Evolutionary conservation across 2,329 filamentous ascomycete genomes (phyloP).

Genomic region (Exophiala bonariae): DNA sequence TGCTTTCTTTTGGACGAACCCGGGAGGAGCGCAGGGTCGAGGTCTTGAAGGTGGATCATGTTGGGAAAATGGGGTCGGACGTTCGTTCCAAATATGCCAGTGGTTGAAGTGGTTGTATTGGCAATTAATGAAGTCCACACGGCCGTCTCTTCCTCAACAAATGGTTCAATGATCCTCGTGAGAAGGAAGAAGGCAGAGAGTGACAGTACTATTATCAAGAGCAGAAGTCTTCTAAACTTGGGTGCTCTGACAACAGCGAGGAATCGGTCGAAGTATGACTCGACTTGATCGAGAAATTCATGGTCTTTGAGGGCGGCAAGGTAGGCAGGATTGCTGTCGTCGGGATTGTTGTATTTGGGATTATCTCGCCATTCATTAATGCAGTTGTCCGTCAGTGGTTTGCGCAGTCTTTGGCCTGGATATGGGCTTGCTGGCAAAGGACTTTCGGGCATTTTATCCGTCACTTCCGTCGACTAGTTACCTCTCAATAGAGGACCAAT

Average conservation of each 20-base stretch:
- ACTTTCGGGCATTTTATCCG: background rate
- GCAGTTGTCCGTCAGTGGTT: conserved; percentile 39
- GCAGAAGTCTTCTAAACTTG: conserved; percentile 37
- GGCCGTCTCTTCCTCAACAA: conserved; percentile 18
- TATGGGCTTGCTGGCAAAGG: background rate
- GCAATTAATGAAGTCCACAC: conserved; percentile 34
- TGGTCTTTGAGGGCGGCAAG: conserved; percentile 27
- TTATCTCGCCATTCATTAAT: conserved; percentile 40
- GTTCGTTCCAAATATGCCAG: conserved; percentile 48
- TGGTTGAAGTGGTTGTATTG: conserved; percentile 27
- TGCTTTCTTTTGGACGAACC: conserved; percentile 23
- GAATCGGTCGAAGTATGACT: conserved; percentile 25
- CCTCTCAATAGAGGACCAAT: too few relatives aligned
- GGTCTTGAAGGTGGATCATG: conserved; percentile 50
- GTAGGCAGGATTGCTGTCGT: conserved; percentile 22
- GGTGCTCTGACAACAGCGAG: conserved; percentile 39
- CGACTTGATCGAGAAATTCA: conserved; percentile 25
- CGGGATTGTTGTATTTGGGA: conserved; percentile 28
- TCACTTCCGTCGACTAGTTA: background rate
- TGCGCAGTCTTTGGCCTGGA: conserved; percentile 9
- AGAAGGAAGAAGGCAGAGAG: conserved; percentile 15
- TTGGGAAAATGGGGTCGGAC: conserved; percentile 48
- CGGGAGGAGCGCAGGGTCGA: conserved; percentile 51
- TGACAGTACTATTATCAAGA: conserved; percentile 4
- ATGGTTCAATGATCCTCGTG: conserved; percentile 17